Evolutionary conservation across 257 asterid genomes (phyloP), one percentile per base, ranked within the genome.

Genomic region (Solanum chaucha): DNA sequence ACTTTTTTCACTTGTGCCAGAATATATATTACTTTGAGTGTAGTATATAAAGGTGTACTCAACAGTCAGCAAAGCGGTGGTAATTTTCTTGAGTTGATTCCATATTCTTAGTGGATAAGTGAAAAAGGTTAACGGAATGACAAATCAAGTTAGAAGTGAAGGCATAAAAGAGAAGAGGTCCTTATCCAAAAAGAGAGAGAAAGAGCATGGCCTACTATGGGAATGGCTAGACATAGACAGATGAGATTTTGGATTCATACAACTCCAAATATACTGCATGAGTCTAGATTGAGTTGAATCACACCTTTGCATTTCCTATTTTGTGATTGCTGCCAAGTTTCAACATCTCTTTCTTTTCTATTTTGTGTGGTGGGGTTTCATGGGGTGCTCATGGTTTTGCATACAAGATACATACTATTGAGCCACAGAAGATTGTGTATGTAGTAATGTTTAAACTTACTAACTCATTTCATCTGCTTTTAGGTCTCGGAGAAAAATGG

Each of bases 401-500:
- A 17, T 81, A 7, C 44, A 77, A 44, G 68, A 10, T 86, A 61
- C n/a, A 19, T 58, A 78, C 51, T 83, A 35, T 22, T 51, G 75
- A 48, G 10, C 68, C 85, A 30, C 40, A 46, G 10, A 81, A 26
- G 85, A 48, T 81, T 81, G 7, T 19, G 28, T 15, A 81, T 0
- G 28, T 48, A 28, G 22, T 48, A 48, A 48, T 46, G 68, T 48
- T 5, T 81, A 32, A 26, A 48, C 68, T 28, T 30, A 30, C 68
- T 28, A 35, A 15, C 44, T 17, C 68, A 28, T 81, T 81, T 48
- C 64, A 48, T 86, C 26, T 48, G 34, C 72, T 88, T 84, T 85
- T 88, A 96, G 99, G 91, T 85, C 83, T 81, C 87, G 86, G 94
- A 90, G 78, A 85, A 92, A 87, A 93, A 92, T 61, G 89, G 88